A percentile compares a stretch with the other conserved stretches of the same genome.
Conservation (phyloP, 1,284 basidiomycete genomes). For the Microbotryum scabiosae region DNA sequence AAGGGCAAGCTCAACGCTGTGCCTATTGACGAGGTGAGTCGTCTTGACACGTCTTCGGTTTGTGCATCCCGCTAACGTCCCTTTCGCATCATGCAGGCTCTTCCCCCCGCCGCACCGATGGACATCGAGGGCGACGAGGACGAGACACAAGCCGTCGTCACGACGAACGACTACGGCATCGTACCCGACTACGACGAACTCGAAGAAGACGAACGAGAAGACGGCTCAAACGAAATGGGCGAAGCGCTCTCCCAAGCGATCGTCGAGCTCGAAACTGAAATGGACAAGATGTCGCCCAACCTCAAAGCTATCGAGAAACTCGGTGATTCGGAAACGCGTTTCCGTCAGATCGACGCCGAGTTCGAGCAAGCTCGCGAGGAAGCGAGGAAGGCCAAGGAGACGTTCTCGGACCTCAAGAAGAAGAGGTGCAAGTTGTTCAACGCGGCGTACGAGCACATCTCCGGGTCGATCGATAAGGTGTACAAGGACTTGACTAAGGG, state of each 20-base stretch:
- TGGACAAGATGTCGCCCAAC: constrained; percentile 92
- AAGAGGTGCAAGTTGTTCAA: constrained; percentile 83
- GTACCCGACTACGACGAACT: constrained; percentile 77
- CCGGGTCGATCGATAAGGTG: constrained; percentile 83
- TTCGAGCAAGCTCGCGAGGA: constrained; percentile 57
- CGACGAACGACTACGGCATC: constrained; percentile 75
- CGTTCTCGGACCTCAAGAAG: constrained; percentile 80
- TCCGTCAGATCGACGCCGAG: constrained; percentile 50
- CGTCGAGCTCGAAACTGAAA: constrained; percentile 63
- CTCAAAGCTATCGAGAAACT: constrained; percentile 92
- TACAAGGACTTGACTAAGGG: constrained; percentile 98
- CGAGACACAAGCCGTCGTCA: constrained; percentile 60
- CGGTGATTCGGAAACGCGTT: constrained; percentile 73
- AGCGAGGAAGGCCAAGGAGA: constrained; percentile 78
- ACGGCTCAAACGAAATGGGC: constrained; percentile 58
- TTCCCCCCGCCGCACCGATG: constrained; percentile 49
- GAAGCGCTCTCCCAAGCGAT: constrained; percentile 72
- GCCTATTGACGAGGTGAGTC: constrained; percentile 78
- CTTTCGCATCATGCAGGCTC: neutral
- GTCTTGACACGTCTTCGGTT: neutral
- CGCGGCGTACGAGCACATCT: constrained; percentile 92
- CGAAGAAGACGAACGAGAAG: constrained; percentile 72
- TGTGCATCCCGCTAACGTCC: too few species aligned
- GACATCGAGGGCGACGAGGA: constrained; percentile 78
- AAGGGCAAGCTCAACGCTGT: constrained; percentile 74